A percentile compares a stretch with the other conserved stretches of the same genome.
These are phyloP conservation scores for Sugiyamaella grinbergsii DNA, from an alignment of 1,139 yeast genomes.

Conservation along the genomic window DNA sequence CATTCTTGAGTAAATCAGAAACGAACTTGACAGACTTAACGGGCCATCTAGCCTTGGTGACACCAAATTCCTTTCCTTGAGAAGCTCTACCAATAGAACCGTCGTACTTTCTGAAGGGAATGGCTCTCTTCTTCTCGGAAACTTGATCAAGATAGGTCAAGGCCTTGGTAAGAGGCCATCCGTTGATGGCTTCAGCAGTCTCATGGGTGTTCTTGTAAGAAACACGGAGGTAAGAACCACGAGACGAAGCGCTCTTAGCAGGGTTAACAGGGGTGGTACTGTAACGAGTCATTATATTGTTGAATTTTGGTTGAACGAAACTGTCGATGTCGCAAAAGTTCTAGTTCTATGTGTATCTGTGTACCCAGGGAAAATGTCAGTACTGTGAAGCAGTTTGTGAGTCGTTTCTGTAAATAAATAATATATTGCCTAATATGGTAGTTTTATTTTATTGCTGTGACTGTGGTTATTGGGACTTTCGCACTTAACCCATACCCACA, in stretches of 20 bases:
- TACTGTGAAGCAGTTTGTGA: slow-evolving; percentile 11
- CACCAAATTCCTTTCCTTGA: slow-evolving; percentile 99
- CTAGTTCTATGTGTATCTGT: neutral
- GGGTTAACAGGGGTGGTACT: slow-evolving; percentile 99
- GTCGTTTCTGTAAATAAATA: slow-evolving; percentile 5
- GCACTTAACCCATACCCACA: neutral
- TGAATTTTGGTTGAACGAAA: slow-evolving; percentile 13
- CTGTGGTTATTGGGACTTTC: neutral
- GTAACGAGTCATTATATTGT: slow-evolving; percentile 77
- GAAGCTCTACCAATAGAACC: slow-evolving; percentile 98
- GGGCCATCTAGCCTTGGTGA: slow-evolving; percentile 99
- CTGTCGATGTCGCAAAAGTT: slow-evolving; percentile 16
- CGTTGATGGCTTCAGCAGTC: slow-evolving; percentile 97
- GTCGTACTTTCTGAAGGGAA: slow-evolving; percentile 98
- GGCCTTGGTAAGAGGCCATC: slow-evolving; percentile 97
- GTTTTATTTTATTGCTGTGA: slow-evolving; percentile 1
- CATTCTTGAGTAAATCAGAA: slow-evolving; percentile 93
- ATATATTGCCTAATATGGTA: slow-evolving; percentile 7
- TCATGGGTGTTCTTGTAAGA: slow-evolving; percentile 99
- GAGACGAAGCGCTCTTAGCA: slow-evolving; percentile 98
- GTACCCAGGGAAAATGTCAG: slow-evolving; percentile 13
- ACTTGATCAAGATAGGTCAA: slow-evolving; percentile 96
- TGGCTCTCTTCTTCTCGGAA: slow-evolving; percentile 97
- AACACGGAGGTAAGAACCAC: slow-evolving; percentile 99
- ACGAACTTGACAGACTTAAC: slow-evolving; percentile 96